Evolutionary conservation across 2,329 filamentous ascomycete species (phyloP).

Genomic region (Trichoderma sp.): DNA sequence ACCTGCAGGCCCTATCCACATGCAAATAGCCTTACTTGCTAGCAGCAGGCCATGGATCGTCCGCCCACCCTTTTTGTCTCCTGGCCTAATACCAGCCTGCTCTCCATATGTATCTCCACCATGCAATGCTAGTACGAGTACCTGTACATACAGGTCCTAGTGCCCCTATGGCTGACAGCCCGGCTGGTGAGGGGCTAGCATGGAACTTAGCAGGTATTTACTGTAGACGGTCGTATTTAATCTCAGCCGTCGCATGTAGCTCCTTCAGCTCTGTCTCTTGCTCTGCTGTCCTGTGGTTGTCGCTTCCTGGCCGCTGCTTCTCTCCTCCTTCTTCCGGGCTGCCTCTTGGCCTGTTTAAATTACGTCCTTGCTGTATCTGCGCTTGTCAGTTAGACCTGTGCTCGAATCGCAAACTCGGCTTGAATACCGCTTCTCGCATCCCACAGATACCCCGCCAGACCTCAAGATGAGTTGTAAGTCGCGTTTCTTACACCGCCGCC

Average conservation of each 20-base stretch:
- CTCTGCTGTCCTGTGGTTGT: not conserved
- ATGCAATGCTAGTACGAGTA: not conserved
- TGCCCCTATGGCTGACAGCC: slow-evolving; percentile 13
- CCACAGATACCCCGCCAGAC: slow-evolving; percentile 20
- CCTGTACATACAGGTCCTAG: not conserved
- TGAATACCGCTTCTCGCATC: not conserved
- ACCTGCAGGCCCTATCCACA: not conserved
- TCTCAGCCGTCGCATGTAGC: slow-evolving; percentile 15
- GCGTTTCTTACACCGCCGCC: not conserved
- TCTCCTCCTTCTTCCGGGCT: not conserved
- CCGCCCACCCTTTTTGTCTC: not conserved
- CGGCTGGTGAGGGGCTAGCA: too few relatives aligned
- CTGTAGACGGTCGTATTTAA: slow-evolving; percentile 6
- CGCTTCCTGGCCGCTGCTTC: not conserved
- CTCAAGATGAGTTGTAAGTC: slow-evolving; percentile 42
- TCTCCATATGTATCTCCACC: not conserved
- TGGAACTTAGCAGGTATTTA: too few relatives aligned
- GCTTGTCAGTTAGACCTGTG: not conserved
- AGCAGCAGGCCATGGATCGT: not conserved
- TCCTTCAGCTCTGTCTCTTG: not conserved
- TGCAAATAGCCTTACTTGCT: not conserved
- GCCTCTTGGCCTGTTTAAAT: not conserved
- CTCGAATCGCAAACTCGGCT: not conserved
- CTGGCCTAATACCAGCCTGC: not conserved
- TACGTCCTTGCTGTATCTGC: too few relatives aligned